Percentiles rank a stretch among this genome's conserved stretches.
Conservation (phyloP, 1,139 yeast species). For the Protomyces pachydermus region DNA sequence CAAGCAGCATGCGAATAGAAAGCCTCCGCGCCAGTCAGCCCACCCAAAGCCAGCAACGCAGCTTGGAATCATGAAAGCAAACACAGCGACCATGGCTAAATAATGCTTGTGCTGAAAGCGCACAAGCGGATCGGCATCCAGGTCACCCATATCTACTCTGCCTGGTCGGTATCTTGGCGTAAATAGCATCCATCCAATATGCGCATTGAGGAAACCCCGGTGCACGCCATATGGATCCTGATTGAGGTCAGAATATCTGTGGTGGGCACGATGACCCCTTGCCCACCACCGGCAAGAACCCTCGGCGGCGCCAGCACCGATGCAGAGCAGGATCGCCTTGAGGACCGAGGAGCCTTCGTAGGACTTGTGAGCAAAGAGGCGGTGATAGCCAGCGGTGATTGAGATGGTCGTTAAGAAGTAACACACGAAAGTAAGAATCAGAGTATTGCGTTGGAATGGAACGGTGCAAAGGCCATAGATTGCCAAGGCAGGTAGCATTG, state of each 20-base stretch:
- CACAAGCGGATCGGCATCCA: slow-evolving; percentile 84
- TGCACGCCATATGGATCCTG: slow-evolving; percentile 98
- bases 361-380: slow-evolving; percentile 84
- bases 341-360: slow-evolving; percentile 71
- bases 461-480: slow-evolving; percentile 50
- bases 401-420: slow-evolving; percentile 77
- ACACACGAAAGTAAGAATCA: slow-evolving; percentile 54
- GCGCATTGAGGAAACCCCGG: slow-evolving; percentile 90
- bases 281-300: slow-evolving; percentile 99
- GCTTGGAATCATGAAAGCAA: slow-evolving; percentile 71
- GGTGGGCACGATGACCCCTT: slow-evolving; percentile 94
- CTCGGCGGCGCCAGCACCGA: slow-evolving; percentile 93
- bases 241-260: slow-evolving; percentile 91
- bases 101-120: slow-evolving; percentile 92
- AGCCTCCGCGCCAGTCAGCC: slow-evolving; percentile 91
- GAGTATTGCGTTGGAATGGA: slow-evolving; percentile 58
- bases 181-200: slow-evolving; percentile 95
- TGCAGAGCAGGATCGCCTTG: slow-evolving; percentile 65
- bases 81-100: slow-evolving; percentile 56
- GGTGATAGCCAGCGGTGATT: slow-evolving; percentile 89
- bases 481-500: slow-evolving; percentile 58
- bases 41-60: slow-evolving; percentile 71
- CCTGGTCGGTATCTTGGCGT: slow-evolving; percentile 93
- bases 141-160: slow-evolving; percentile 90
- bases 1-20: slow-evolving; percentile 81